Percentiles rank a stretch among this genome's conserved stretches.
These are phyloP conservation scores for Rosa persica DNA, from an alignment of 306 rosid genomes.

Conservation along the genomic window DNA sequence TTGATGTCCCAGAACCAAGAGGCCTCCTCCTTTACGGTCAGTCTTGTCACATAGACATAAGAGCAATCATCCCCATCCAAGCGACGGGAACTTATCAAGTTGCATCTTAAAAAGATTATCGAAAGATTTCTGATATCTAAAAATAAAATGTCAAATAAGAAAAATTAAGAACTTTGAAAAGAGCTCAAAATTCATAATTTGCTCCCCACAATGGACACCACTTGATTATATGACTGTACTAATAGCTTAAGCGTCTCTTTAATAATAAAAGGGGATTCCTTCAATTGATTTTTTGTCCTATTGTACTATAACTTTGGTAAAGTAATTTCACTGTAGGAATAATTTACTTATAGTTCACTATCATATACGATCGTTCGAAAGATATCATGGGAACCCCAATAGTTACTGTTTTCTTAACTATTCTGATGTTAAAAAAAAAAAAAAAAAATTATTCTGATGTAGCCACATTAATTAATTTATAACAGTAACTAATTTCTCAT, in stretches of 20 bases:
- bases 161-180: neutral
- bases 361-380: neutral
- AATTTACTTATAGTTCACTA: neutral
- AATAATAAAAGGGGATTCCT: conserved; percentile 3
- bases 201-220: conserved; percentile 32
- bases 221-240: conserved; percentile 15
- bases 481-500: neutral
- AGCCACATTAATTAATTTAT: neutral
- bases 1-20: no score
- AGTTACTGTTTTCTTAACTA: neutral
- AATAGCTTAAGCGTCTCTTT: neutral
- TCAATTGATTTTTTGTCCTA: conserved; percentile 18
- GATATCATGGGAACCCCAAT: neutral
- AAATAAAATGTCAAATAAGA: neutral
- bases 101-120: no score
- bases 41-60: no score
- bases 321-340: neutral
- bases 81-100: no score
- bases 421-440: neutral
- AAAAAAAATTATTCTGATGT: neutral
- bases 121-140: neutral
- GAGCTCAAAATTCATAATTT: conserved; percentile 8
- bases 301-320: conserved; percentile 4
- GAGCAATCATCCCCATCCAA: no score
- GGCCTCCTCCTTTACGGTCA: no score